These are phyloP conservation scores for Perkinsus marinus DNA, from an alignment of 169 alveolate genomes.

Conservation along the genomic window DNA sequence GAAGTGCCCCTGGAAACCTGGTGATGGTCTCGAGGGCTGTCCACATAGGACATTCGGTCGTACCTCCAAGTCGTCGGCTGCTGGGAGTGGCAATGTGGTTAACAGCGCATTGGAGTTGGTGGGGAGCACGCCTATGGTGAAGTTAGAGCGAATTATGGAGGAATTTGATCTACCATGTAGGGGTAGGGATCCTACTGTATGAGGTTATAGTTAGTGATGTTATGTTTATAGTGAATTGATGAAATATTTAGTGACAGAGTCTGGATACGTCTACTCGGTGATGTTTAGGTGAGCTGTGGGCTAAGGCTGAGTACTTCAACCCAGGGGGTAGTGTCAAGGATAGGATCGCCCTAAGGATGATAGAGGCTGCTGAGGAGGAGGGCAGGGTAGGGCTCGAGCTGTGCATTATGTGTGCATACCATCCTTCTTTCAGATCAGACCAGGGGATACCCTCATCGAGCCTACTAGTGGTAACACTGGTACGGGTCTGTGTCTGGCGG, in stretches of 20 bases:
- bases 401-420: background rate
- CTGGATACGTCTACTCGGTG: too few relatives aligned
- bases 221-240: too few relatives aligned
- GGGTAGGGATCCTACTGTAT: too few relatives aligned
- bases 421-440: background rate
- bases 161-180: background rate
- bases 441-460: conserved; percentile 51
- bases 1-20: background rate
- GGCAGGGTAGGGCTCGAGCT: conserved; percentile 38
- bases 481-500: conserved; percentile 57
- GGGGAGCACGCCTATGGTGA: background rate
- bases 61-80: background rate
- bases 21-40: background rate
- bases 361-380: conserved; percentile 49
- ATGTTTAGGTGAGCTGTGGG: background rate
- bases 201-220: too few relatives aligned
- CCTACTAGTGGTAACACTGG: conserved; percentile 75
- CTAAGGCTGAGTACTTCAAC: background rate
- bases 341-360: conserved; percentile 64
- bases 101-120: background rate
- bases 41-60: background rate
- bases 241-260: too few relatives aligned
- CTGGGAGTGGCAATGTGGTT: background rate
- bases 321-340: background rate
- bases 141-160: background rate